A percentile compares a stretch with the other conserved stretches of the same genome.
phyloP scores from a whole-genome alignment of 768 basidiomycete genomes.

The Boletellus ananiceps region DNA sequence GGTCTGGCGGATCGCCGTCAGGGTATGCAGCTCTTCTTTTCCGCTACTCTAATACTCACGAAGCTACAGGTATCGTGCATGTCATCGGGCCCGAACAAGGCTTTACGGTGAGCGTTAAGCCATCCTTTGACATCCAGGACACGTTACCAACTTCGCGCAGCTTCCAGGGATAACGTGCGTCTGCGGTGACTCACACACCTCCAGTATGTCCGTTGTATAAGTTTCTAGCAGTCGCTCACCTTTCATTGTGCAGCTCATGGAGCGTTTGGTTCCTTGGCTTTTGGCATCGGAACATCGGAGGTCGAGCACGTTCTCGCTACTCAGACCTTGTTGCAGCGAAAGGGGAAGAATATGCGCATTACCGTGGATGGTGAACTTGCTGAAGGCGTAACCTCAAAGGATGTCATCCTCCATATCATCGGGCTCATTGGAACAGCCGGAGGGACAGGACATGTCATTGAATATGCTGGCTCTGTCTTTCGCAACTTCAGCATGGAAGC shows the following conservation, averaged over 20 bases:
- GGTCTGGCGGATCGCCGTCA: constrained; percentile 87
- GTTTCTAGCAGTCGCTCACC: not conserved
- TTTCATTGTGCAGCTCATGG: constrained; percentile 60
- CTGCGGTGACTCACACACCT: constrained; percentile 92
- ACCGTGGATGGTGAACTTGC: constrained; percentile 77
- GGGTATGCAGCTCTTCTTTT: constrained; percentile 40
- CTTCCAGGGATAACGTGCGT: constrained; percentile 78
- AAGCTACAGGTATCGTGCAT: constrained; percentile 68
- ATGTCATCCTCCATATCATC: constrained; percentile 87
- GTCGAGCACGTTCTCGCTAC: constrained; percentile 94
- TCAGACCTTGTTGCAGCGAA: constrained; percentile 82
- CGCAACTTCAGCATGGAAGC: constrained; percentile 86
- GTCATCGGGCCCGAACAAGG: constrained; percentile 93
- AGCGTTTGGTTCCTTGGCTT: constrained; percentile 88
- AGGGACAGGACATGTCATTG: constrained; percentile 87
- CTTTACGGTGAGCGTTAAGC: constrained; percentile 60
- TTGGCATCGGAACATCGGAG: constrained; percentile 91
- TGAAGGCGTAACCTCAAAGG: constrained; percentile 85
- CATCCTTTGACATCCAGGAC: not conserved
- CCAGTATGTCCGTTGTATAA: constrained; percentile 50
- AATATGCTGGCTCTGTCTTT: constrained; percentile 87
- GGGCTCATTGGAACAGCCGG: constrained; percentile 91
- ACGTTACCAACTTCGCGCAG: constrained; percentile 30
- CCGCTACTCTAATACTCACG: constrained; percentile 14
- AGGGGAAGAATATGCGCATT: constrained; percentile 91